Evolutionary conservation across 257 asterid genomes (phyloP).

Genomic region (Haberlea rhodopensis): DNA sequence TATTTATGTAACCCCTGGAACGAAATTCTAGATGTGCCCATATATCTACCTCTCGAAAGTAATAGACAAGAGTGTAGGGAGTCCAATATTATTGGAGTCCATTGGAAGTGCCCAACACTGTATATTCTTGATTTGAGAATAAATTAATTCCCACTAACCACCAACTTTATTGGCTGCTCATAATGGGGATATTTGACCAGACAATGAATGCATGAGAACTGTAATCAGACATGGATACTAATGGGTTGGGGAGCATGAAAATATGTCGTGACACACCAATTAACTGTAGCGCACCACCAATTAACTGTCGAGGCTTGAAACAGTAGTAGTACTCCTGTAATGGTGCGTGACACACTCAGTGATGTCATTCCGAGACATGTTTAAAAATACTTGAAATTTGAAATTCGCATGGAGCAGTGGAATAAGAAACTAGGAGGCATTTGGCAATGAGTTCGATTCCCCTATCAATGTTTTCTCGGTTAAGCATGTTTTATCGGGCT

Average conservation of each 20-base stretch:
- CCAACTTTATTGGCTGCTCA: background rate
- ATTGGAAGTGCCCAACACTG: background rate
- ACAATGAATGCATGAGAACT: too few relatives aligned
- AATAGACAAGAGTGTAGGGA: too few relatives aligned
- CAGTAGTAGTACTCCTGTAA: background rate
- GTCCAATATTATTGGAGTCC: background rate
- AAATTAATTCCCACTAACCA: background rate
- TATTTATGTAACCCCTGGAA: too few relatives aligned
- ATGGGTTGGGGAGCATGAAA: background rate
- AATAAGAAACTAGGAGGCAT: too few relatives aligned
- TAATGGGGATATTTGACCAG: background rate
- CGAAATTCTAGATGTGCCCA: too few relatives aligned
- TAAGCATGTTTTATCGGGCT: too few relatives aligned
- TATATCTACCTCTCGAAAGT: too few relatives aligned
- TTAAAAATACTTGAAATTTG: too few relatives aligned
- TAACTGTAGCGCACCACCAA: too few relatives aligned
- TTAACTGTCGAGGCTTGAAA: background rate
- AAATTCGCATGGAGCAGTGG: too few relatives aligned
- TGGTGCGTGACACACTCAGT: background rate
- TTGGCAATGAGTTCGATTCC: too few relatives aligned
- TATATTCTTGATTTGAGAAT: background rate
- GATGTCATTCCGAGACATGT: background rate
- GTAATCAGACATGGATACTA: background rate
- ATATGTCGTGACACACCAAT: background rate
- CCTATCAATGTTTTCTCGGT: too few relatives aligned